Conservation (phyloP, 495 filamentous ascomycete genomes). For the Parathielavia appendiculata region DNA sequence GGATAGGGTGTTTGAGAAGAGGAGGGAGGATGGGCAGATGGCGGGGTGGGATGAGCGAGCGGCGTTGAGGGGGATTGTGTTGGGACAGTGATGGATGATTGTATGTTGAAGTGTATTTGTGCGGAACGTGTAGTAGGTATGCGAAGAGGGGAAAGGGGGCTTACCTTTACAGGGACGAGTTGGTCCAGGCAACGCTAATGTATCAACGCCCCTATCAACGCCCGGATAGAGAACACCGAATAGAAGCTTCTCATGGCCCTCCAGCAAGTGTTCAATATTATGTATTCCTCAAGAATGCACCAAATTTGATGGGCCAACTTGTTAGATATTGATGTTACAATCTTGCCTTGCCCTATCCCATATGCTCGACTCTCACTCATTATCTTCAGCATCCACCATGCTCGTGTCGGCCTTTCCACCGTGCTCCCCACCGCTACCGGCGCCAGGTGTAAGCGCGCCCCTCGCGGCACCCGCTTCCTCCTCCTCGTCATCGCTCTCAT, state of each 20-base stretch:
- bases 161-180: too few relatives aligned
- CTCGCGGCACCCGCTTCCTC: slow-evolving; percentile 24
- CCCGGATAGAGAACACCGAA: too few relatives aligned
- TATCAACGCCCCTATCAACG: too few relatives aligned
- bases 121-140: too few relatives aligned
- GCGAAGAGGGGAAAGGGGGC: too few relatives aligned
- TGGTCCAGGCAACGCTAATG: too few relatives aligned
- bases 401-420: slow-evolving; percentile 28
- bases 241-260: neutral
- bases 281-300: neutral
- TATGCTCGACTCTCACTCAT: slow-evolving; percentile 22
- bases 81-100: too few relatives aligned
- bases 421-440: slow-evolving; percentile 5
- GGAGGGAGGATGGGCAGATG: neutral
- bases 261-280: too few relatives aligned
- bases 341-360: slow-evolving; percentile 1
- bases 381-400: slow-evolving; percentile 40
- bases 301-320: neutral
- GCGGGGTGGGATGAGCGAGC: slow-evolving; percentile 8
- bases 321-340: slow-evolving; percentile 10
- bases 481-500: slow-evolving; percentile 46
- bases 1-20: slow-evolving; percentile 3
- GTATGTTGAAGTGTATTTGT: too few relatives aligned
- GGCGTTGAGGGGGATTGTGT: slow-evolving; percentile 11
- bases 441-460: slow-evolving; percentile 9